phyloP scores from a whole-genome alignment of 257 asterid species.

The Fraxinus anomala region DNA sequence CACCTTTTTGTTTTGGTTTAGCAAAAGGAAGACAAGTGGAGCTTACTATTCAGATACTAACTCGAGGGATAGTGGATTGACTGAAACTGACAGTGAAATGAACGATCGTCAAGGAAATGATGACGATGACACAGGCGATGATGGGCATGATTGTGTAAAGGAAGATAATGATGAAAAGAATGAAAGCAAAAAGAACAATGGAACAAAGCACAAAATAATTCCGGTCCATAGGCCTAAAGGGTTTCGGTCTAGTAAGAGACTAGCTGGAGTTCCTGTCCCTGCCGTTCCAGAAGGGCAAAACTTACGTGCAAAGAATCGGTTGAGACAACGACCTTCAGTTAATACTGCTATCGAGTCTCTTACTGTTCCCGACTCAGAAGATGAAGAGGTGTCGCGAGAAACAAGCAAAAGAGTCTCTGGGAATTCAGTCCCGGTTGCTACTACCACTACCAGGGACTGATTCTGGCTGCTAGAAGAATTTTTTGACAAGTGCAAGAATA shows the following conservation, averaged over 20 bases:
- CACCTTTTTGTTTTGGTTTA: slow-evolving; percentile 26
- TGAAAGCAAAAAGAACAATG: slow-evolving; percentile 5
- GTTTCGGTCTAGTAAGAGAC: slow-evolving; percentile 43
- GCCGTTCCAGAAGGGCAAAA: slow-evolving; percentile 44
- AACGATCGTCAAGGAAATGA: slow-evolving; percentile 32
- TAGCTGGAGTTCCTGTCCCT: slow-evolving; percentile 48
- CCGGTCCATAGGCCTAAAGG: slow-evolving; percentile 36
- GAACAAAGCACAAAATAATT: slow-evolving; percentile 31
- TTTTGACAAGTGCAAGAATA: background rate
- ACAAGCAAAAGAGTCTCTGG: slow-evolving; percentile 15
- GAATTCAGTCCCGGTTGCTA: slow-evolving; percentile 7
- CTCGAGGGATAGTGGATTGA: slow-evolving; percentile 39
- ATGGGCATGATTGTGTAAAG: slow-evolving; percentile 34
- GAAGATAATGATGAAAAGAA: slow-evolving; percentile 31
- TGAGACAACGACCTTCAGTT: slow-evolving; percentile 57
- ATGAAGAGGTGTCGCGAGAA: slow-evolving; percentile 37
- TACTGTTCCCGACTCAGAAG: slow-evolving; percentile 68
- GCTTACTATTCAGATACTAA: slow-evolving; percentile 32
- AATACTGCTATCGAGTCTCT: slow-evolving; percentile 51
- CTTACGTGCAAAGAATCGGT: slow-evolving; percentile 53
- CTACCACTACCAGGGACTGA: background rate
- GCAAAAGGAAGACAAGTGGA: slow-evolving; percentile 54
- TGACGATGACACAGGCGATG: slow-evolving; percentile 34
- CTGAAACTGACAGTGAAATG: slow-evolving; percentile 36
- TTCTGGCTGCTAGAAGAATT: slow-evolving; percentile 18